A percentile compares a stretch with the other conserved stretches of the same genome.
Conservation (phyloP, 225 moss, liverwort and hornwort species). For the Thuidium tamariscinum region DNA sequence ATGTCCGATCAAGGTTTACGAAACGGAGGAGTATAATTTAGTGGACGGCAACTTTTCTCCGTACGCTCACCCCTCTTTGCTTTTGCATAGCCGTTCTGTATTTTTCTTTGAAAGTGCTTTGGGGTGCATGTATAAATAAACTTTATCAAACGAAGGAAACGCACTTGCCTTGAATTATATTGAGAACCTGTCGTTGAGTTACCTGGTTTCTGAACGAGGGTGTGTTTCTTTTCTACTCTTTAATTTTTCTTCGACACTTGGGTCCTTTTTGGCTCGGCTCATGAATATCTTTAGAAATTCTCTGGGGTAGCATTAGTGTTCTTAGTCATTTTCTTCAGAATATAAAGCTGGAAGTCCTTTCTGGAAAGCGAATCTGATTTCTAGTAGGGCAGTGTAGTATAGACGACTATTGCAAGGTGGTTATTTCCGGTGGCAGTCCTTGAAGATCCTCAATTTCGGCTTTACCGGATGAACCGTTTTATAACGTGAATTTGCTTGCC, state of each 20-base stretch:
- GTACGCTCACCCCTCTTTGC: constrained; percentile 32
- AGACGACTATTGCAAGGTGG: not conserved
- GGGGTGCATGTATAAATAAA: too few species aligned
- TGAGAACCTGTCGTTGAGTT: not conserved
- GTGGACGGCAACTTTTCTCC: constrained; percentile 99
- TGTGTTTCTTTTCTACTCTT: not conserved
- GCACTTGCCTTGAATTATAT: not conserved
- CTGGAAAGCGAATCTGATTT: not conserved
- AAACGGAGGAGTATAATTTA: constrained; percentile 80
- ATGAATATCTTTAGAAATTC: not conserved
- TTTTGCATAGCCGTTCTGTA: not conserved
- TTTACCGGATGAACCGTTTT: not conserved
- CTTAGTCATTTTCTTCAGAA: not conserved
- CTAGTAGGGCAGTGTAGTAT: not conserved
- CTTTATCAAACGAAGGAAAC: too few species aligned
- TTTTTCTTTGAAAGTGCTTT: too few species aligned
- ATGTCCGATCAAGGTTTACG: constrained; percentile 70
- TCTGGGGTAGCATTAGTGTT: not conserved
- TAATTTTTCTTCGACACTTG: not conserved
- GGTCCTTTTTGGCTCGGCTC: not conserved
- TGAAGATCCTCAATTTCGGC: not conserved
- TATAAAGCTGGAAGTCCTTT: not conserved
- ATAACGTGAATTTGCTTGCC: not conserved
- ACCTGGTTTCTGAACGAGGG: not conserved
- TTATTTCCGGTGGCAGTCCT: not conserved